phyloP scores from a whole-genome alignment of 2,329 filamentous ascomycete genomes.

The Lasiodiplodia theobromae region DNA sequence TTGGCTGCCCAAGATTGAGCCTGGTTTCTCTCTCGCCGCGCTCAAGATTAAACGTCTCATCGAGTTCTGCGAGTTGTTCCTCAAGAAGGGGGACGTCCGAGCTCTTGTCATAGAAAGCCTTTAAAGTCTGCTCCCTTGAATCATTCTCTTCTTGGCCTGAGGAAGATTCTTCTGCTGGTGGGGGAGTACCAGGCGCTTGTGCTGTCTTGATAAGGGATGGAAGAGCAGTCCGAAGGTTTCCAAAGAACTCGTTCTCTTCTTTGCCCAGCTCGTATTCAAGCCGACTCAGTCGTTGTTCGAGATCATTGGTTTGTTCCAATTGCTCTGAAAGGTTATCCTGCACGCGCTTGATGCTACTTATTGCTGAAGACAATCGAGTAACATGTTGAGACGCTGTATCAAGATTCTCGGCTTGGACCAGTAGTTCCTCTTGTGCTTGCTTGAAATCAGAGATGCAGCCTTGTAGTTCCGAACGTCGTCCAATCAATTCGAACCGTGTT shows the following conservation, averaged over 20 bases:
- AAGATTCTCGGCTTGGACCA: not conserved
- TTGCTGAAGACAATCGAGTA: not conserved
- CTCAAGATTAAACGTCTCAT: slow-evolving; percentile 3
- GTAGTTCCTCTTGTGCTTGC: not conserved
- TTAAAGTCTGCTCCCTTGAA: not conserved
- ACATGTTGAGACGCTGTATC: not conserved
- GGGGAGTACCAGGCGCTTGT: not conserved
- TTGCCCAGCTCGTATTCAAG: slow-evolving; percentile 13
- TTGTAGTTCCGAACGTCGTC: not conserved
- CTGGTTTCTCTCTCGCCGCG: slow-evolving; percentile 20
- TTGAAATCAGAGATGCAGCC: not conserved
- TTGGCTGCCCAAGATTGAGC: slow-evolving; percentile 16
- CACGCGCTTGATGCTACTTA: not conserved
- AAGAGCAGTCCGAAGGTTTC: not conserved
- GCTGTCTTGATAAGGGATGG: not conserved
- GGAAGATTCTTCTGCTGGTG: not conserved
- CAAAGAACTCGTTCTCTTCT: slow-evolving; percentile 14
- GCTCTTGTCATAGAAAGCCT: slow-evolving; percentile 18
- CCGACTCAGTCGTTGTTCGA: not conserved
- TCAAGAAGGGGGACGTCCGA: slow-evolving; percentile 18
- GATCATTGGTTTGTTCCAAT: not conserved
- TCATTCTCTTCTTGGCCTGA: not conserved
- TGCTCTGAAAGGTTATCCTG: not conserved
- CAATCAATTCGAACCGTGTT: slow-evolving; percentile 1
- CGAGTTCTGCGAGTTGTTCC: slow-evolving; percentile 21